These are phyloP conservation scores for Nepenthes alata DNA, from an alignment of 179 eudicot genomes.

Conservation along the genomic window DNA sequence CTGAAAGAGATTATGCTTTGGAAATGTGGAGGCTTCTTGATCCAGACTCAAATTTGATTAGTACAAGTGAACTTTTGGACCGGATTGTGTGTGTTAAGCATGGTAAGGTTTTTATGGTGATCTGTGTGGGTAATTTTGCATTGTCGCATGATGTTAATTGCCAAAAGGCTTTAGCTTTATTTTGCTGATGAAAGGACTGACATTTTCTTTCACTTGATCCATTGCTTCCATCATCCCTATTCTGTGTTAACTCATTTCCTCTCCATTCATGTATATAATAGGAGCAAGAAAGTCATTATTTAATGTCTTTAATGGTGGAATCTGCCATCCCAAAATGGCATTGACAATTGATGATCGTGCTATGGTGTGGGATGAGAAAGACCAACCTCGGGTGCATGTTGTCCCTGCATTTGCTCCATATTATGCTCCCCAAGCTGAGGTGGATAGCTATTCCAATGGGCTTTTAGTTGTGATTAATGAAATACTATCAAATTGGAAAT, in stretches of 20 bases:
- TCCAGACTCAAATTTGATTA: slow-evolving; percentile 83
- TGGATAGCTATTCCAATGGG: slow-evolving; percentile 10
- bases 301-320: slow-evolving; percentile 80
- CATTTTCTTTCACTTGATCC: not conserved
- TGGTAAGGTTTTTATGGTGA: slow-evolving; percentile 34
- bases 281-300: slow-evolving; percentile 81
- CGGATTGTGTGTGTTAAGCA: slow-evolving; percentile 92
- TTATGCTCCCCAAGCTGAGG: slow-evolving; percentile 99
- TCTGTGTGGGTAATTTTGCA: not conserved
- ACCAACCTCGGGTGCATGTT: slow-evolving; percentile 96
- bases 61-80: slow-evolving; percentile 52
- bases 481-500: not conserved
- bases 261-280: slow-evolving; percentile 13
- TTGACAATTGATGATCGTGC: slow-evolving; percentile 97
- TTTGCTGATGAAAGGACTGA: not conserved
- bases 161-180: not conserved
- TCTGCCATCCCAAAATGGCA: slow-evolving; percentile 92
- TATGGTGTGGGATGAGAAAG: slow-evolving; percentile 96
- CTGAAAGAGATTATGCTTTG: slow-evolving; percentile 97
- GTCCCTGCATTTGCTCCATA: slow-evolving; percentile 99
- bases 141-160: not conserved
- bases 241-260: not conserved
- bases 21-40: slow-evolving; percentile 99
- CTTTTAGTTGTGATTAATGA: not conserved
- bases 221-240: not conserved